Percentiles rank a stretch among this genome's conserved stretches.
Conservation (phyloP, 441 rosid genomes). For the Populus hybrid region DNA sequence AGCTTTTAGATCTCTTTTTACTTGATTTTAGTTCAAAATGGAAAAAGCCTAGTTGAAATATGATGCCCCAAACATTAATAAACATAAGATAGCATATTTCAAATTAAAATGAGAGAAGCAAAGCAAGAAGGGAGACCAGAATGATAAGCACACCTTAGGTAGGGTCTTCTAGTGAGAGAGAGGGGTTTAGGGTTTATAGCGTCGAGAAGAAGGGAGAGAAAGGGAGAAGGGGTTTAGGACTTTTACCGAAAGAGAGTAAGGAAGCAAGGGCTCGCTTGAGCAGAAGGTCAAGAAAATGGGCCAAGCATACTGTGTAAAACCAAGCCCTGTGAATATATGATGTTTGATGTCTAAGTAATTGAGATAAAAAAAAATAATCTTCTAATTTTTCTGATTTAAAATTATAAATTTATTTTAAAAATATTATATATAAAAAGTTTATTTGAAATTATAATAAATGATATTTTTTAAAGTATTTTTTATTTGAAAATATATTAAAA, state of each 20-base stretch:
- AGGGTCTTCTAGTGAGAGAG: background rate
- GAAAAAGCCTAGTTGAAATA: background rate
- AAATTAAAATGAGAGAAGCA: background rate
- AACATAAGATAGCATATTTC: background rate
- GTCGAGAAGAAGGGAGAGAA: background rate
- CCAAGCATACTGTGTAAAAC: background rate
- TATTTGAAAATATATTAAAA: no score
- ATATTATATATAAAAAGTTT: no score
- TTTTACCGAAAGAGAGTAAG: no score
- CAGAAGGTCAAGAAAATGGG: background rate
- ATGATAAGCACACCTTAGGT: background rate
- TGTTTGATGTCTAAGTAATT: background rate
- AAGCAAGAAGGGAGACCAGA: no score
- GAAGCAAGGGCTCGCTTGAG: background rate
- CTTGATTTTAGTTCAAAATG: background rate
- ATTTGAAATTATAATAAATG: no score
- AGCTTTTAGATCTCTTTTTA: background rate
- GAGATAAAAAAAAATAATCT: no score
- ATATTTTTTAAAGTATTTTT: no score
- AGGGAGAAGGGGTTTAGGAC: no score
- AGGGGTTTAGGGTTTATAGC: background rate
- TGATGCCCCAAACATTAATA: background rate
- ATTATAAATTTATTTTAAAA: no score
- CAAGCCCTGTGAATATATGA: background rate
- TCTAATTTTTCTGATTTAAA: no score